phyloP scores from a whole-genome alignment of 164 flowering plant genomes.

The Umbilicus rupestris region DNA sequence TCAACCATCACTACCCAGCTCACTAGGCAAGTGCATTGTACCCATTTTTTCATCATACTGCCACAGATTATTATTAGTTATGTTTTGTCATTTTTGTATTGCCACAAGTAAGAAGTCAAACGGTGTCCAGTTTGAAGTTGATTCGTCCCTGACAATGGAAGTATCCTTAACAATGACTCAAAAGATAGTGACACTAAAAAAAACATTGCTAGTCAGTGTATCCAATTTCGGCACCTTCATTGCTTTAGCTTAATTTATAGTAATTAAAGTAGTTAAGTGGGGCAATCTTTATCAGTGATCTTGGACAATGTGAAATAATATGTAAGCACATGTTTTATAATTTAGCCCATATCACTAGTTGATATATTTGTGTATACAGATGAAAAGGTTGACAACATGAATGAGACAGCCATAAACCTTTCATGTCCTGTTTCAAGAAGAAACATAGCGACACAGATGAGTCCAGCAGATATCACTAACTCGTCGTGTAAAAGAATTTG shows the following conservation, averaged over 20 bases:
- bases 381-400: constrained; percentile 21
- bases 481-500: constrained; percentile 24
- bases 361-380: constrained; percentile 20
- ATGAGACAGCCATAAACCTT: constrained; percentile 16
- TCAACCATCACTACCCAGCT: constrained; percentile 33
- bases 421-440: constrained; percentile 25
- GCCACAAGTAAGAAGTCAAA: neutral
- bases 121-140: neutral
- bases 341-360: neutral
- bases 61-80: neutral
- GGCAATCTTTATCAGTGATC: no score
- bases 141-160: no score
- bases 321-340: neutral
- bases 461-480: constrained; percentile 24
- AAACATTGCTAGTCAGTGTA: no score
- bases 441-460: constrained; percentile 64
- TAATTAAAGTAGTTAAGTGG: no score
- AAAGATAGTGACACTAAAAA: no score
- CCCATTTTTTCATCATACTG: neutral
- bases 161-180: no score
- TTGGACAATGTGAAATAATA: neutral
- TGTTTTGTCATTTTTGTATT: neutral
- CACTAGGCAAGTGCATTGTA: constrained; percentile 29
- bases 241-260: no score
- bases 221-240: no score